These are phyloP conservation scores for Backusella morwellensis DNA, from an alignment of 192 early-diverging fungal genomes.

Conservation along the genomic window DNA sequence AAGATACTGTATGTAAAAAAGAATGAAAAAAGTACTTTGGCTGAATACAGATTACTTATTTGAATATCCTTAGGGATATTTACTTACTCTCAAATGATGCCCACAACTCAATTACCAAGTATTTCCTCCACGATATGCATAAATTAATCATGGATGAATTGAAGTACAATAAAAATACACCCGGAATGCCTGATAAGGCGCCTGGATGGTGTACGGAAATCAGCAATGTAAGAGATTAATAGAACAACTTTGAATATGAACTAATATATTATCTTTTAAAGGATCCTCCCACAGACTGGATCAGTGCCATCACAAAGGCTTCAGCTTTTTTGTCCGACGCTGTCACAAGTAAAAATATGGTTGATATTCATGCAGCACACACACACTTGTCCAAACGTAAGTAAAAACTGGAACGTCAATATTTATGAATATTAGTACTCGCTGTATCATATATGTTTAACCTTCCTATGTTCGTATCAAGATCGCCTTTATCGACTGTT, in stretches of 20 bases:
- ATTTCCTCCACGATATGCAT: background rate
- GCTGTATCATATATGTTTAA: background rate
- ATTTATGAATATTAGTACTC: background rate
- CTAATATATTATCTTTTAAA: background rate
- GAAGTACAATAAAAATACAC: background rate
- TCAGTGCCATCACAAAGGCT: background rate
- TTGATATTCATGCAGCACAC: background rate
- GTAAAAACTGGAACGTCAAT: background rate
- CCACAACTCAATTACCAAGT: background rate
- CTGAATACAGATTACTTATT: too few relatives aligned
- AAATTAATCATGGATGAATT: background rate
- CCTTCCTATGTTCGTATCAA: background rate
- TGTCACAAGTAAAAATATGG: background rate
- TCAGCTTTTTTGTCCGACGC: background rate
- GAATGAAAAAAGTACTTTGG: too few relatives aligned
- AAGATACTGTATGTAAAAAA: too few relatives aligned
- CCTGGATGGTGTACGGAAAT: background rate
- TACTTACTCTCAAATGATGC: background rate
- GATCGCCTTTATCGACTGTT: background rate
- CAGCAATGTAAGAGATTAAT: background rate
- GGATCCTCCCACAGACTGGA: background rate
- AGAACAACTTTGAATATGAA: background rate
- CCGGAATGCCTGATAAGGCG: background rate
- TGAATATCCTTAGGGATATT: too few relatives aligned
- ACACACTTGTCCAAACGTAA: background rate